Percentiles rank a stretch among this genome's conserved stretches.
Evolutionary conservation across 2,329 filamentous ascomycete genomes (phyloP).

Genomic region (Pyrenochaeta sp.): DNA sequence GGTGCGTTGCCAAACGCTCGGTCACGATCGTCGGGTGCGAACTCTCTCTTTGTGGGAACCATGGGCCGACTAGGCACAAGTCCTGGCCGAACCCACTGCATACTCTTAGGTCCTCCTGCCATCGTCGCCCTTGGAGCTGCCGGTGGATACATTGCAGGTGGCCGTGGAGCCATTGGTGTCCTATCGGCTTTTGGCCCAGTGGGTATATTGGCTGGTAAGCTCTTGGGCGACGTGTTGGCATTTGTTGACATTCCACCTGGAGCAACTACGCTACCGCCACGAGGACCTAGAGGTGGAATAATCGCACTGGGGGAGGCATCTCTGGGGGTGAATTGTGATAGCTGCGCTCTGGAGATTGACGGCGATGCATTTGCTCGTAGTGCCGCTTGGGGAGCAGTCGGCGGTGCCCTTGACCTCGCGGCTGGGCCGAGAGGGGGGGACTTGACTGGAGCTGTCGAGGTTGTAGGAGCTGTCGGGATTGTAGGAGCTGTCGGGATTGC

Average conservation of each 20-base stretch:
- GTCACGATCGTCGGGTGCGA: constrained; percentile 53
- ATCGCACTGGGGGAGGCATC: constrained; percentile 39
- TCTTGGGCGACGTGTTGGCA: constrained; percentile 48
- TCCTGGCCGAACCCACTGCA: constrained; percentile 55
- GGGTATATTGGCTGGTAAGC: constrained; percentile 46
- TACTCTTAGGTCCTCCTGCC: constrained; percentile 43
- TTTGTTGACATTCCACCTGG: no score
- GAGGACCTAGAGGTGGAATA: constrained; percentile 33
- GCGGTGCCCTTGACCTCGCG: constrained; percentile 36
- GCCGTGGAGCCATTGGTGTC: constrained; percentile 37
- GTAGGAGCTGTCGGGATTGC: constrained; percentile 10
- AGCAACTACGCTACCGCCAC: constrained; percentile 24
- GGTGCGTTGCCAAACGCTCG: constrained; percentile 38
- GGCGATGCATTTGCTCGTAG: constrained; percentile 42
- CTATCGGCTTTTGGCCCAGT: constrained; percentile 51
- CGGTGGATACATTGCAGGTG: constrained; percentile 39
- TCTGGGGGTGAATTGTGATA: constrained; percentile 30
- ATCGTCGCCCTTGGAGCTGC: constrained; percentile 42
- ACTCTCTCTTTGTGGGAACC: constrained; percentile 56
- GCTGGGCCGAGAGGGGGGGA: constrained; percentile 42
- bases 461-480: constrained; percentile 5
- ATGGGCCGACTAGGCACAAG: constrained; percentile 40
- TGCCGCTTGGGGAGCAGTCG: constrained; percentile 43
- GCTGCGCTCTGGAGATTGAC: constrained; percentile 38
- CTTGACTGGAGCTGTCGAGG: constrained; percentile 18